phyloP scores from a whole-genome alignment of 768 basidiomycete genomes.

The Chalciporus pseudorubinellus region DNA sequence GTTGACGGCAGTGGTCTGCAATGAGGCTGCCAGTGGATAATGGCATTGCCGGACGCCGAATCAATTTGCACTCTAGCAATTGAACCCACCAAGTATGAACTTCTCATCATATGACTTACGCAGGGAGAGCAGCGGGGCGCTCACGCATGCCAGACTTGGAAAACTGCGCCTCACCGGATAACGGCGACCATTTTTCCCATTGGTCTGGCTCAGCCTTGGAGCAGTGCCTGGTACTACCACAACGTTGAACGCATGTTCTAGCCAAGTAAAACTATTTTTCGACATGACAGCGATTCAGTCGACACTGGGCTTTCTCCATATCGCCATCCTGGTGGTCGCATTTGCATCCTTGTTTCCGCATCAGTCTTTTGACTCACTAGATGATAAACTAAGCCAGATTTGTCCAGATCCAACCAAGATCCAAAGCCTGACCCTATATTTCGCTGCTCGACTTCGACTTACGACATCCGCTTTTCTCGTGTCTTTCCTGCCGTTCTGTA shows the following conservation, averaged over 20 bases:
- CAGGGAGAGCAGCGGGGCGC: slow-evolving; percentile 6
- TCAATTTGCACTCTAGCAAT: slow-evolving; percentile 5
- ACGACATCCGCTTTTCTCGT: slow-evolving; percentile 37
- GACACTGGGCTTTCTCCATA: no score
- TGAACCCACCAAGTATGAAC: no score
- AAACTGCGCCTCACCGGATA: slow-evolving; percentile 20
- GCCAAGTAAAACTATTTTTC: not conserved
- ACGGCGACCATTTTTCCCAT: slow-evolving; percentile 18
- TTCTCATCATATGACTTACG: no score
- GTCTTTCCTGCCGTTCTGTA: slow-evolving; percentile 27
- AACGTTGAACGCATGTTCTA: no score
- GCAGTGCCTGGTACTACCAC: slow-evolving; percentile 3
- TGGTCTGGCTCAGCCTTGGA: not conserved
- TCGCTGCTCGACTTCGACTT: slow-evolving; percentile 32
- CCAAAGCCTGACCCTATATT: slow-evolving; percentile 23
- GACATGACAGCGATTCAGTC: not conserved
- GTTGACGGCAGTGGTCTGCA: slow-evolving; percentile 12
- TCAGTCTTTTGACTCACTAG: no score
- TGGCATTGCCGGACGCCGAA: slow-evolving; percentile 15
- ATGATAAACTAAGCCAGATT: slow-evolving; percentile 7
- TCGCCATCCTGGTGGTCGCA: no score
- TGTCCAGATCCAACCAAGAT: slow-evolving; percentile 12
- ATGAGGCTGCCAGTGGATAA: slow-evolving; percentile 2
- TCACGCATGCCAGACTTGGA: slow-evolving; percentile 18
- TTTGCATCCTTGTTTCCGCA: no score